Conservation (phyloP, 352 stramenopile species). For the Globisporangium canariense region DNA sequence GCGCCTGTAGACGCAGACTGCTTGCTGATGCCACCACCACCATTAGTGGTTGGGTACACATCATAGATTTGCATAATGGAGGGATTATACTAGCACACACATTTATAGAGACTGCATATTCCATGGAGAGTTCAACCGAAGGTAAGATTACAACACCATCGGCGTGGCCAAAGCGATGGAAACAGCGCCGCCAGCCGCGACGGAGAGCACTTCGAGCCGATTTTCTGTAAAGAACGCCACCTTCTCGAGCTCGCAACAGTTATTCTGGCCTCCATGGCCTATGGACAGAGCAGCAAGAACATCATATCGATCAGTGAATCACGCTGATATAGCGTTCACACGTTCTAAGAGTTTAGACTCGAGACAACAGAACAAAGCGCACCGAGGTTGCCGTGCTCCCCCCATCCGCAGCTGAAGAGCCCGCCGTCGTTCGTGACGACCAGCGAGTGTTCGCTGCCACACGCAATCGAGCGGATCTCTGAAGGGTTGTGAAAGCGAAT, state of each 20-base stretch:
- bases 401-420: constrained; percentile 80
- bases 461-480: constrained; percentile 44
- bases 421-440: constrained; percentile 44
- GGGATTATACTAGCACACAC: neutral
- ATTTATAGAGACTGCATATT: neutral
- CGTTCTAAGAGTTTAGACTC: too few species aligned
- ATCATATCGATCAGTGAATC: neutral
- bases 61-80: neutral
- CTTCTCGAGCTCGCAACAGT: constrained; percentile 29
- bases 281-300: neutral
- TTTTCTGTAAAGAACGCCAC: constrained; percentile 46
- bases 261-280: constrained; percentile 63
- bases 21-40: neutral
- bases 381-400: constrained; percentile 85
- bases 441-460: constrained; percentile 73
- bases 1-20: constrained; percentile 20
- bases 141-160: too few species aligned
- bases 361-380: constrained; percentile 11
- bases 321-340: neutral
- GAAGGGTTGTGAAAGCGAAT: constrained; percentile 22
- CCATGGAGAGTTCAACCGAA: neutral
- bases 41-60: neutral
- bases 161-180: constrained; percentile 43
- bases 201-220: constrained; percentile 27
- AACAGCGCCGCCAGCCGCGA: constrained; percentile 56